Evolutionary conservation across 495 filamentous ascomycete species (phyloP), one percentile per base, ranked within the genome.

Genomic region (Lophium mytilinum): DNA sequence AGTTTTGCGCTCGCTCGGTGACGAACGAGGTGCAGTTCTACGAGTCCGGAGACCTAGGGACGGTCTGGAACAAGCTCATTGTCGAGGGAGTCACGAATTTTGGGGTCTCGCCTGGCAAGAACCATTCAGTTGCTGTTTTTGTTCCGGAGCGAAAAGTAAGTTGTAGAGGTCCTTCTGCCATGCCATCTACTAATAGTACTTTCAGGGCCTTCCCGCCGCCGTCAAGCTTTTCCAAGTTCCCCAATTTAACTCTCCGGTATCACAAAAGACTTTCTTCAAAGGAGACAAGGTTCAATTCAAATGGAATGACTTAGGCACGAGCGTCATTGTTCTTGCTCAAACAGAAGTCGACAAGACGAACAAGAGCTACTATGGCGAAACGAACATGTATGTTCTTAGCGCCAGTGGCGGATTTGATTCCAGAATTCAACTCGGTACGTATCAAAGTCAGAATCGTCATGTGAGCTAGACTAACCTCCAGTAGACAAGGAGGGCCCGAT

Each of bases 311-410:
- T 78, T 88, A 52, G 93, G 93, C 14, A 95, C 89, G 9, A 90
- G 81, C 65, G 71, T 97, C 64, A 89, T 98, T 70, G 92, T 97
- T 61, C 83, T 98, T 67, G 91, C 93, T 60, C 93, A 97, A 76
- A 98, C 93, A 12, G 93, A 98, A 47, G 93, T 97, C 41, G 93
- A 98, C 72, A 93, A 91, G 72, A 89, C 90, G 37, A 93, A 93
- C 68, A 96, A 96, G 81, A 95, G 86, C 76, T 98, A 98, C 75
- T 96, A 98, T 63, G 93, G 94, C 66, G 93, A 98, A 78, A 97
- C 93, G 1, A 98, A 88, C 52, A 83, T 98, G 68, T 98, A 97
- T 74, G 78, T 98, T 63, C 79, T 98, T 54, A 95, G 89, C 71
- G 86, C 90, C 50, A 91, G 87, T 66, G 92, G 91, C 45, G 83